Conservation (phyloP, 2,329 filamentous ascomycete genomes). For the Aureobasidium leucospermi region DNA sequence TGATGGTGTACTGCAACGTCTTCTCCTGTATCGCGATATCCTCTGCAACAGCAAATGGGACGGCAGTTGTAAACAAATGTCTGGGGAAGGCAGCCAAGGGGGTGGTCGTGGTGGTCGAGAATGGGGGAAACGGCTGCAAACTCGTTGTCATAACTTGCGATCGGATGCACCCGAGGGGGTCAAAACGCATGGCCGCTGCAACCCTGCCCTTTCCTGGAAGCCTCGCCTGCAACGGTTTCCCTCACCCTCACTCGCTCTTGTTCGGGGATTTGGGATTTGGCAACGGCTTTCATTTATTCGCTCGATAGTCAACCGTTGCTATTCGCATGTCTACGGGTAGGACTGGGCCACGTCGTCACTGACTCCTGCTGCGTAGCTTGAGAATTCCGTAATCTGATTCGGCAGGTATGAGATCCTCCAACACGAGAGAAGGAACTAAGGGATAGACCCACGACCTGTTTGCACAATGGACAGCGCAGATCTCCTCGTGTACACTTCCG, state of each 20-base stretch:
- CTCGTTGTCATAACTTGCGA: background rate
- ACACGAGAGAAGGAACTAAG: background rate
- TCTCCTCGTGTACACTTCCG: background rate
- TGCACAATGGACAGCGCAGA: background rate
- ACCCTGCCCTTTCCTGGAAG: conserved; percentile 3
- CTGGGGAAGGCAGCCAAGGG: conserved; percentile 5
- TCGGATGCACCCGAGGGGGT: background rate
- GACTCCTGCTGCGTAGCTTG: background rate
- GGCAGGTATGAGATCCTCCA: background rate
- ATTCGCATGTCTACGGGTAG: background rate
- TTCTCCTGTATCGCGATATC: background rate
- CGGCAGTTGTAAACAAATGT: conserved; percentile 2
- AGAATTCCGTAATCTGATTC: background rate
- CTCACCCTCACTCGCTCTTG: background rate
- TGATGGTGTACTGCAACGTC: background rate
- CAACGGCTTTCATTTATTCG: conserved; percentile 14
- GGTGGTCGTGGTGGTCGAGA: background rate
- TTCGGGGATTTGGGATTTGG: background rate
- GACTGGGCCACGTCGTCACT: conserved; percentile 8
- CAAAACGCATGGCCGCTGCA: background rate
- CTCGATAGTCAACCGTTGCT: conserved; percentile 9
- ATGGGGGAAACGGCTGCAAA: background rate
- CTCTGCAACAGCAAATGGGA: conserved; percentile 1
- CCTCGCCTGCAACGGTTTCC: conserved; percentile 8
- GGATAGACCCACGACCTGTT: background rate